These are phyloP conservation scores for Stipa capillata DNA, from an alignment of 176 grass and related monocot species.

Conservation along the genomic window DNA sequence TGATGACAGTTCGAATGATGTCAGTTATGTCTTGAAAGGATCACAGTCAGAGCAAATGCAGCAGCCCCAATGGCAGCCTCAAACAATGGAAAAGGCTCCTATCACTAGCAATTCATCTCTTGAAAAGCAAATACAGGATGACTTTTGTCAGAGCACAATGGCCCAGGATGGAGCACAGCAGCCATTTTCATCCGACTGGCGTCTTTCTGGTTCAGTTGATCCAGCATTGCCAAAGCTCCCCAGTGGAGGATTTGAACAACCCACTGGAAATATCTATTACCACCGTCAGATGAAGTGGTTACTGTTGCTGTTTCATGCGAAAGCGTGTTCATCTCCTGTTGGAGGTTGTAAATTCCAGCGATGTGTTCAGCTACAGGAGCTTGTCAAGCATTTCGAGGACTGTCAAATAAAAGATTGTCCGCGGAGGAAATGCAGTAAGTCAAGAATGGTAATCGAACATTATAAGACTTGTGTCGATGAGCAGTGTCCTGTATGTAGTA, in stretches of 20 bases:
- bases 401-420: constrained; percentile 68
- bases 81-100: constrained; percentile 47
- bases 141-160: constrained; percentile 56
- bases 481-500: constrained; percentile 79
- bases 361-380: constrained; percentile 69
- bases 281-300: constrained; percentile 72
- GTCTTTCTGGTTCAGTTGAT: constrained; percentile 33
- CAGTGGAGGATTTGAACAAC: constrained; percentile 35
- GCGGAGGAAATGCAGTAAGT: constrained; percentile 46
- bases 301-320: constrained; percentile 78
- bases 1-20: constrained; percentile 40
- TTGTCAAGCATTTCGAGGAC: constrained; percentile 64
- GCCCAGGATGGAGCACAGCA: constrained; percentile 37
- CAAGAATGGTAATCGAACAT: constrained; percentile 59
- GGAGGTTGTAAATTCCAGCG: constrained; percentile 73
- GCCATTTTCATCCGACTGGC: constrained; percentile 40
- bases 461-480: constrained; percentile 53
- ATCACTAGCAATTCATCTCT: constrained; percentile 42
- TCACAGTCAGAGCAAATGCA: constrained; percentile 39
- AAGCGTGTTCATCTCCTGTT: constrained; percentile 49
- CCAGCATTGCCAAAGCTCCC: constrained; percentile 12
- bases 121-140: constrained; percentile 61
- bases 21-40: constrained; percentile 43
- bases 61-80: constrained; percentile 44
- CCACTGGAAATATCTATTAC: constrained; percentile 50